Evolutionary conservation across 108 stramenopile species (phyloP).

Genomic region (Conticribra weissflogii): DNA sequence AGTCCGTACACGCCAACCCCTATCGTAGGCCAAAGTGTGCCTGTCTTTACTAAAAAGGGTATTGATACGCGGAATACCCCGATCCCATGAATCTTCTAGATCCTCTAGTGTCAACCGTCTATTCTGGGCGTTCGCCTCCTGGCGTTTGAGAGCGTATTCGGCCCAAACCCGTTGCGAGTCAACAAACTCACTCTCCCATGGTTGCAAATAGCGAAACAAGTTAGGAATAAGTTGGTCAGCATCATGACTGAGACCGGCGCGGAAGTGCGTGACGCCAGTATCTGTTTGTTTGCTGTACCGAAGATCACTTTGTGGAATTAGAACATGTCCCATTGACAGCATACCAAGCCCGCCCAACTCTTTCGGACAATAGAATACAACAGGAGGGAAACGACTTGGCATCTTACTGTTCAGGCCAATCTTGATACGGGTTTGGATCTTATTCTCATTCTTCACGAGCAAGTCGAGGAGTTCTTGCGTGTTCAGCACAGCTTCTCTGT

Average conservation of each 20-base stretch:
- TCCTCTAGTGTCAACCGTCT: constrained; percentile 98
- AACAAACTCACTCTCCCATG: constrained; percentile 99
- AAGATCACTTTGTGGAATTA: constrained; percentile 98
- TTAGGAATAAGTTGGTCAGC: constrained; percentile 99
- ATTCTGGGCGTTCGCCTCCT: constrained; percentile 99
- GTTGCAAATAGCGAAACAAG: constrained; percentile 97
- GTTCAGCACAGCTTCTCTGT: constrained; percentile 98
- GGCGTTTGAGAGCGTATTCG: constrained; percentile 99
- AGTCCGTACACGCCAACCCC: constrained; percentile 98
- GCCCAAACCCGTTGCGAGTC: constrained; percentile 99
- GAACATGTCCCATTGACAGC: constrained; percentile 99
- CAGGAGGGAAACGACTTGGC: constrained; percentile 93
- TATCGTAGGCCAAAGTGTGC: constrained; percentile 95
- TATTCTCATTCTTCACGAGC: constrained; percentile 99
- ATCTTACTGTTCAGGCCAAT: constrained; percentile 99
- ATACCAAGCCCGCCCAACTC: constrained; percentile 99
- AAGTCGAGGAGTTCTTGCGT: constrained; percentile 97
- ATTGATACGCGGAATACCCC: constrained; percentile 99
- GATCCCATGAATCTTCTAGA: constrained; percentile 99
- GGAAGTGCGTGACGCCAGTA: constrained; percentile 98
- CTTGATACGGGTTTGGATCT: constrained; percentile 99
- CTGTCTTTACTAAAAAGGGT: constrained; percentile 98
- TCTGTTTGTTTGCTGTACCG: constrained; percentile 99
- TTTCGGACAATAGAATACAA: constrained; percentile 95
- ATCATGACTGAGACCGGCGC: constrained; percentile 97